Base-by-base conservation (phyloP, 768 basidiomycete species). In the Rhizopogon vesiculosus region DNA sequence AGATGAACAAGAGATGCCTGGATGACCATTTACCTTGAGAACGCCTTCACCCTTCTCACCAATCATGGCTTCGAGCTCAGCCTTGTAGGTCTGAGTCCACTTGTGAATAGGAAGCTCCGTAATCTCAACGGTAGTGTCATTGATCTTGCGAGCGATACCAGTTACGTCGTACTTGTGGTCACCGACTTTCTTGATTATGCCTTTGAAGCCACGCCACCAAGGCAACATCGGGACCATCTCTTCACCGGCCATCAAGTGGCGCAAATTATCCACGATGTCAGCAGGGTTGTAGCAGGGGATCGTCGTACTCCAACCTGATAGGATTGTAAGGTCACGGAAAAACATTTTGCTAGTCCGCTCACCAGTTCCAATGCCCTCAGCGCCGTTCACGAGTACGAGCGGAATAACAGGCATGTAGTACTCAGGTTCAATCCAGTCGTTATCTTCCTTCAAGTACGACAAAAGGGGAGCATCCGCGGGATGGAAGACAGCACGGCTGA, bases 321-420 rank as follows among this genome's bases (percentile, higher is more conserved):
- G 9, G 53, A 18, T 2, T 18, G 9, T 25, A 5, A 28, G 22
- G 40, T 31, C 2, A n/a, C 16, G 25, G 45, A 7, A 56, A 38
- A n/a, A 8, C 42, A 44, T 3, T 52, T 28, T 13, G 40, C 42
- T 45, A 7, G n/a, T 35, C 6, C 13, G 62, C 81, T 65, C 56
- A 88, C 91, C 93, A 54, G 97, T 99, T 44, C 97, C 97, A 63
- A 99, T 98, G 74, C 97, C 97, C 61, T 98, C 95, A 9, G 91
- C 86, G 7, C 97, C 97, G 63, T 99, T 98, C 66, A 98, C 71
- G 51, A 99, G 78, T 0, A 98, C 79, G 69, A 95, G 77, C 0
- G 97, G 97, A 1, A 99, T 64, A 42, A 93, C 71, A 16, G 97
- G 96, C 74, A 98, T 78, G 66, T 97, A 99, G 72, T 85, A 98